phyloP scores from a whole-genome alignment of 495 filamentous ascomycete species.

The Cairneyella variabilis region DNA sequence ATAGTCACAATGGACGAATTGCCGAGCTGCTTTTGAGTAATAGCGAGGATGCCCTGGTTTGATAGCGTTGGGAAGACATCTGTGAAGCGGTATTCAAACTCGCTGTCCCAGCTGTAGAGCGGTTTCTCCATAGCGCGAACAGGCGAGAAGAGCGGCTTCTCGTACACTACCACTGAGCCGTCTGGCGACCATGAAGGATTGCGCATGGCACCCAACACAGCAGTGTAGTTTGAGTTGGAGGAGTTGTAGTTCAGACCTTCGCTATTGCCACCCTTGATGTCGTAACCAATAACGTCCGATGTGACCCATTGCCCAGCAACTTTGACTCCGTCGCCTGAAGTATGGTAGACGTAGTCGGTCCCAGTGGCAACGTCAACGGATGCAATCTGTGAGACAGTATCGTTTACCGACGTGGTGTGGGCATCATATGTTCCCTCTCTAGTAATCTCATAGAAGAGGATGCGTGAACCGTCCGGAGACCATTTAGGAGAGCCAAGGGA shows the following conservation, averaged over 20 bases:
- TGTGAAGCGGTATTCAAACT: too few species aligned
- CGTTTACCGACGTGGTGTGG: neutral
- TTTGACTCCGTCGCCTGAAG: conserved; percentile 12
- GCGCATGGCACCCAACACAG: too few species aligned
- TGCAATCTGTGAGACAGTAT: conserved; percentile 14
- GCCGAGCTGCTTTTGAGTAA: too few species aligned
- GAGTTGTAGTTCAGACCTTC: conserved; percentile 20
- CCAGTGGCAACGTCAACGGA: conserved; percentile 22
- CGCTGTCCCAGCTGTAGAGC: too few species aligned
- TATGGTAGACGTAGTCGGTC: conserved; percentile 2
- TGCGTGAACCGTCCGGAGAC: conserved; percentile 15
- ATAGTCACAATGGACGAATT: too few species aligned
- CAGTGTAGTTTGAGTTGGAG: too few species aligned
- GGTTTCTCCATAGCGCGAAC: too few species aligned
- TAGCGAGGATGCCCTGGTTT: too few species aligned
- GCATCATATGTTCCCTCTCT: conserved; percentile 15
- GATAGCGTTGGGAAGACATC: too few species aligned
- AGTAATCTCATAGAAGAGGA: conserved; percentile 17
- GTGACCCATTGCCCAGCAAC: conserved; percentile 5
- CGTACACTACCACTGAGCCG: too few species aligned
- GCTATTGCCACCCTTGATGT: conserved; percentile 4
- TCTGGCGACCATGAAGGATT: too few species aligned
- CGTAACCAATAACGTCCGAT: conserved; percentile 4
- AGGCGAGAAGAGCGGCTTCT: too few species aligned
- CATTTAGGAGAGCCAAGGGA: conserved; percentile 19